Percentiles rank a stretch among this genome's conserved stretches.
Evolutionary conservation across 371 early-diverging fungal genomes (phyloP).

Genomic region (Vittaforma corneae): DNA sequence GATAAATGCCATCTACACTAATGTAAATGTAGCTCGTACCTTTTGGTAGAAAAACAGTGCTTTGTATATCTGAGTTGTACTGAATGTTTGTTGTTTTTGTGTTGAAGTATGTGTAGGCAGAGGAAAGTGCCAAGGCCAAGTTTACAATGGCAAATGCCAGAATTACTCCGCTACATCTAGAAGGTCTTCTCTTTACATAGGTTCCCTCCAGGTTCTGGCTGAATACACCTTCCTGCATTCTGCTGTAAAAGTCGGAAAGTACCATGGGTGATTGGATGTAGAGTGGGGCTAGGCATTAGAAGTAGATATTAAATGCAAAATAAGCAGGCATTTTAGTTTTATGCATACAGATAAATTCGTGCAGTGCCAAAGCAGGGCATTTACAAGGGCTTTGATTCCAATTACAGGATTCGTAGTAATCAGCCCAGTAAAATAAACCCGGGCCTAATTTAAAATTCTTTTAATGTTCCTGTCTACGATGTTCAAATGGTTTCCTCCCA

Average conservation of each 20-base stretch:
- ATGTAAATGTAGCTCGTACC: constrained; percentile 44
- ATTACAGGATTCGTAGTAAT: not conserved
- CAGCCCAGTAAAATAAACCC: not conserved
- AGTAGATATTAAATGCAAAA: no score
- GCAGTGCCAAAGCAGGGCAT: constrained; percentile 32
- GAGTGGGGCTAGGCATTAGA: no score
- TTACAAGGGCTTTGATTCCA: not conserved
- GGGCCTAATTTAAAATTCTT: not conserved
- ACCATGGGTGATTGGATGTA: no score
- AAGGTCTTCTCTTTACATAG: not conserved
- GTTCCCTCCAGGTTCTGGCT: constrained; percentile 12
- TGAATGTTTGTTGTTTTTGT: not conserved
- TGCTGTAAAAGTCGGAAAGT: not conserved
- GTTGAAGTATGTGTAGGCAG: not conserved
- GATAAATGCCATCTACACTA: constrained; percentile 83
- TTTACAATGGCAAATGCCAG: constrained; percentile 5
- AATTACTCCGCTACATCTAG: not conserved
- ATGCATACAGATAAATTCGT: constrained; percentile 30
- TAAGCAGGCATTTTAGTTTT: not conserved
- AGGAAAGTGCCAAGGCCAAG: not conserved
- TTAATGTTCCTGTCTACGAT: not conserved
- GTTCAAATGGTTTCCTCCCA: not conserved
- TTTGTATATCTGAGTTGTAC: constrained; percentile 3
- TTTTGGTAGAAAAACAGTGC: constrained; percentile 11
- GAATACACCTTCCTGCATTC: constrained; percentile 9